phyloP scores from a whole-genome alignment of 1,139 yeast species.

The Wickerhamomyces sp. region DNA sequence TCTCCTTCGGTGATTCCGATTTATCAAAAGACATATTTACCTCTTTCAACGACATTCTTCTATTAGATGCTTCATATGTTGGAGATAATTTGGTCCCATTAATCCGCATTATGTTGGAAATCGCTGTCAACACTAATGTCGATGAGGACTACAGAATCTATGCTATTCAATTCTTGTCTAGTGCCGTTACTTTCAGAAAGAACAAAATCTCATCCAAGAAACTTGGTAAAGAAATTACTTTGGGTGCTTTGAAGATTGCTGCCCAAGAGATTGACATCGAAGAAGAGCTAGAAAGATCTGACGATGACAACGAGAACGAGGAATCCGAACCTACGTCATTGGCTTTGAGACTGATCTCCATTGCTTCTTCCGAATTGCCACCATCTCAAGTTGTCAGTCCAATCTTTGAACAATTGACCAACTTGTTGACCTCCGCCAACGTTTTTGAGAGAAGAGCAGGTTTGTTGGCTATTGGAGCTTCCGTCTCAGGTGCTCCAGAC shows the following conservation, averaged over 20 bases:
- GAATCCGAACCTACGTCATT: slow-evolving; percentile 76
- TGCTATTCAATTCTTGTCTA: slow-evolving; percentile 80
- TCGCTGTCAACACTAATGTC: slow-evolving; percentile 59
- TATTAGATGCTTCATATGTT: slow-evolving; percentile 70
- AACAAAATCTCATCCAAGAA: slow-evolving; percentile 58
- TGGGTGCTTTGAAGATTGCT: slow-evolving; percentile 71
- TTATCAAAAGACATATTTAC: slow-evolving; percentile 75
- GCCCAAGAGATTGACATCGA: slow-evolving; percentile 74
- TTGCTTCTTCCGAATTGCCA: slow-evolving; percentile 78
- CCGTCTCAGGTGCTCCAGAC: slow-evolving; percentile 94
- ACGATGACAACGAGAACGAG: slow-evolving; percentile 88
- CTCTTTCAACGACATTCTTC: slow-evolving; percentile 74
- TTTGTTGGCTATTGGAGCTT: slow-evolving; percentile 72
- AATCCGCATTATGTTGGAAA: slow-evolving; percentile 68
- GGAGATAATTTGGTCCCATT: slow-evolving; percentile 73
- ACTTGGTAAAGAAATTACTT: slow-evolving; percentile 75
- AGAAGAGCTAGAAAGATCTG: slow-evolving; percentile 71
- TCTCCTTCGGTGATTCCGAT: slow-evolving; percentile 65
- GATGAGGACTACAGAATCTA: slow-evolving; percentile 82
- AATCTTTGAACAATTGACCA: slow-evolving; percentile 62
- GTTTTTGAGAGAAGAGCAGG: slow-evolving; percentile 86
- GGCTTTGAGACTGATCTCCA: slow-evolving; percentile 76
- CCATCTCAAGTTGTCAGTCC: slow-evolving; percentile 89
- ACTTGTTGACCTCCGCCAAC: slow-evolving; percentile 59
- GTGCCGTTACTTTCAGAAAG: slow-evolving; percentile 70